Conservation (phyloP, 495 filamentous ascomycete genomes). For the Xylaria flabelliformis region DNA sequence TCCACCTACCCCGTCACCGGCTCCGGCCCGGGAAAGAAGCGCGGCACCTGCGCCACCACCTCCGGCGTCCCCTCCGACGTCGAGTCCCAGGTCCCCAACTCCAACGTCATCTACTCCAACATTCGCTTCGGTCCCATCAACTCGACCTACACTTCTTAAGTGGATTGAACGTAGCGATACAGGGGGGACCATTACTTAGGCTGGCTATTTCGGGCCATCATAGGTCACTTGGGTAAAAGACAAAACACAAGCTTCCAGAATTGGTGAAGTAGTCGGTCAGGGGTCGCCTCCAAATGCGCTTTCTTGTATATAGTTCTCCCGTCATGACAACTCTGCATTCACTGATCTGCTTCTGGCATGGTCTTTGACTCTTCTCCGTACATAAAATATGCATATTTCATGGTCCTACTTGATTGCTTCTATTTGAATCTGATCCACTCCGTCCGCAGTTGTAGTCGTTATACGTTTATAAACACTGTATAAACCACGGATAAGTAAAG, state of each 20-base stretch:
- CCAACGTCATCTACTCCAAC: slow-evolving; percentile 61
- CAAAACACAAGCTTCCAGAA: not conserved
- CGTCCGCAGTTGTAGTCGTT: not conserved
- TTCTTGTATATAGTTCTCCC: slow-evolving; percentile 21
- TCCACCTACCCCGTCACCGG: slow-evolving; percentile 65
- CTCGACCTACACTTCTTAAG: slow-evolving; percentile 39
- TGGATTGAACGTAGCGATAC: not conserved
- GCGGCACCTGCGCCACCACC: slow-evolving; percentile 68
- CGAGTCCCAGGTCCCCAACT: slow-evolving; percentile 53
- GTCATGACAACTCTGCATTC: slow-evolving; percentile 11
- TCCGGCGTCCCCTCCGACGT: slow-evolving; percentile 66
- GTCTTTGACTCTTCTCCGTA: slow-evolving; percentile 17
- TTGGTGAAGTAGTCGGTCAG: not conserved
- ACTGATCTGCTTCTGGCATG: slow-evolving; percentile 12
- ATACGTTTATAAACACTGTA: not conserved
- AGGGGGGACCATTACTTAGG: not conserved
- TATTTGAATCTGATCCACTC: not conserved
- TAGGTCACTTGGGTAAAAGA: not conserved
- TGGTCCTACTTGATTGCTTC: not conserved
- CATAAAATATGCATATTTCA: slow-evolving; percentile 16
- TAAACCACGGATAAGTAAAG: not conserved
- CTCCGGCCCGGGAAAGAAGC: slow-evolving; percentile 63
- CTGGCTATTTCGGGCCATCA: not conserved
- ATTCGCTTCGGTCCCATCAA: slow-evolving; percentile 72
- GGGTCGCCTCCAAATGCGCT: not conserved